A percentile compares a stretch with the other conserved stretches of the same genome.
These are phyloP conservation scores for Areca catechu DNA, from an alignment of 176 grass and related monocot genomes.

Conservation along the genomic window DNA sequence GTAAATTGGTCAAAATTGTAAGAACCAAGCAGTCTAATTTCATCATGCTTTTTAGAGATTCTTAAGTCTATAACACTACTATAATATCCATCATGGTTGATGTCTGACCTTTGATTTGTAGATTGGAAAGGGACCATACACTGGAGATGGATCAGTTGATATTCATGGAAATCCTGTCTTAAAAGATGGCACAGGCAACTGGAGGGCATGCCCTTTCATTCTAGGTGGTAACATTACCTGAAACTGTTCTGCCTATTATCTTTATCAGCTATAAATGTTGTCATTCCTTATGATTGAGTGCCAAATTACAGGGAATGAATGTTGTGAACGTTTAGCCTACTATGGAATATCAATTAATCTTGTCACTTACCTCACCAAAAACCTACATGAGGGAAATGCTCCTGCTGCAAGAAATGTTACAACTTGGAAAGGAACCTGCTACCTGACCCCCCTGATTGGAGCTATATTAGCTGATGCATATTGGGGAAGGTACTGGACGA, in stretches of 20 bases:
- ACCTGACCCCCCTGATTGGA: slow-evolving; percentile 68
- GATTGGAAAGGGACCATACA: slow-evolving; percentile 40
- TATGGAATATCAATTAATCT: slow-evolving; percentile 81
- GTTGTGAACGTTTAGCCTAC: slow-evolving; percentile 73
- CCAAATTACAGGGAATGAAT: slow-evolving; percentile 65
- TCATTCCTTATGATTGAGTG: neutral
- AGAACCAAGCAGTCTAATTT: too few relatives aligned
- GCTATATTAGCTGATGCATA: slow-evolving; percentile 84
- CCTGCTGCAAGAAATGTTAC: slow-evolving; percentile 73
- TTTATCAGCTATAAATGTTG: neutral
- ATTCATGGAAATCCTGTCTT: slow-evolving; percentile 52
- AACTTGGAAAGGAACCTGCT: slow-evolving; percentile 78
- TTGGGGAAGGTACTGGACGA: slow-evolving; percentile 88
- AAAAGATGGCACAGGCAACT: slow-evolving; percentile 70
- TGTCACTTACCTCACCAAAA: slow-evolving; percentile 77
- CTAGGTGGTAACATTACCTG: slow-evolving; percentile 34
- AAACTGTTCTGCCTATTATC: neutral
- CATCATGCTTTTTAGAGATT: too few relatives aligned
- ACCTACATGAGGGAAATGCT: slow-evolving; percentile 73
- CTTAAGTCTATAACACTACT: too few relatives aligned
- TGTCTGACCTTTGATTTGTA: slow-evolving; percentile 17
- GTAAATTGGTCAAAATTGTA: too few relatives aligned
- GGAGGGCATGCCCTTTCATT: slow-evolving; percentile 89
- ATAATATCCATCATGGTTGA: too few relatives aligned
- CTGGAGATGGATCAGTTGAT: slow-evolving; percentile 82